Conservation (phyloP, 225 moss, liverwort and hornwort genomes). For the Lunularia cruciata region DNA sequence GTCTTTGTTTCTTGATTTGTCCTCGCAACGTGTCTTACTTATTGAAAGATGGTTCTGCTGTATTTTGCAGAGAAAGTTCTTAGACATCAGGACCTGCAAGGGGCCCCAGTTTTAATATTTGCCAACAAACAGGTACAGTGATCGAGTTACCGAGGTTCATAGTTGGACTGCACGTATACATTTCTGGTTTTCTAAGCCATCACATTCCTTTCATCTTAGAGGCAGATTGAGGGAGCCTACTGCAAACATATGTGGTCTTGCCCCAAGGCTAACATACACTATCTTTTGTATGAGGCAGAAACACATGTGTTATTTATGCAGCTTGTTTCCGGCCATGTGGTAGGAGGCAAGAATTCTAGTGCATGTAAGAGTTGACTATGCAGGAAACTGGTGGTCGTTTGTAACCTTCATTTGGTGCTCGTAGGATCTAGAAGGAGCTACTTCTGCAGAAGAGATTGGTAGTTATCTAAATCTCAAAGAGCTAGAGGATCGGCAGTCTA, state of each 20-base stretch:
- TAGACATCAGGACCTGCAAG: slow-evolving; percentile 86
- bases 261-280: too few species aligned
- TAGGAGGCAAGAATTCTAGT: too few species aligned
- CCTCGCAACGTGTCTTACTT: background rate
- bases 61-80: slow-evolving; percentile 72
- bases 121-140: slow-evolving; percentile 77
- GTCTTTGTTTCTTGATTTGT: too few species aligned
- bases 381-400: background rate
- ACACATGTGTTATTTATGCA: background rate
- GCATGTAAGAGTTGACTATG: too few species aligned
- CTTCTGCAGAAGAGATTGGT: slow-evolving; percentile 77
- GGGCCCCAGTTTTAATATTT: slow-evolving; percentile 82
- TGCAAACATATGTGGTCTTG: too few species aligned
- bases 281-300: background rate
- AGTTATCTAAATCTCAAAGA: slow-evolving; percentile 66
- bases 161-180: too few species aligned
- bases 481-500: slow-evolving; percentile 55
- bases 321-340: background rate
- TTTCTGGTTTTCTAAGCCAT: too few species aligned
- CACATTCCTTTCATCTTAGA: too few species aligned
- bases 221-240: too few species aligned
- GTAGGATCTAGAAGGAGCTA: slow-evolving; percentile 75
- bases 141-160: background rate
- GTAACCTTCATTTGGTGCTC: background rate
- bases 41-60: slow-evolving; percentile 3